Conservation (phyloP, 2,329 filamentous ascomycete genomes). For the Talaromyces rugulosus region DNA sequence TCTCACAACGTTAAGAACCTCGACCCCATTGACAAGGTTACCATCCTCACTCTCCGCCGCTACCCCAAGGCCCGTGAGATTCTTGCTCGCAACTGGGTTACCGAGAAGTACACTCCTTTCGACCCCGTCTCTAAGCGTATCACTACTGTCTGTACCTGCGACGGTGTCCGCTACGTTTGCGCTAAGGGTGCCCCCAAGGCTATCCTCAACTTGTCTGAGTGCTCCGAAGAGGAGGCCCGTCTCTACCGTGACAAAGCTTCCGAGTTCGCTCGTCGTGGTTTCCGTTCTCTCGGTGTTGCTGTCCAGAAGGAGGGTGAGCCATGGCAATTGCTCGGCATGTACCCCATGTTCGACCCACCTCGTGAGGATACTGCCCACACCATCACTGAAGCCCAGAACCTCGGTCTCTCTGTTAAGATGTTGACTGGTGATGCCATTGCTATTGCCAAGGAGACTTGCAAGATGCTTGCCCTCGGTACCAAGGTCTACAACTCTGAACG, state of each 20-base stretch:
- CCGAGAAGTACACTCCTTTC: slow-evolving; percentile 62
- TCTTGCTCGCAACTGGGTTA: slow-evolving; percentile 65
- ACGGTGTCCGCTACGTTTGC: slow-evolving; percentile 63
- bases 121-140: slow-evolving; percentile 73
- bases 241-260: slow-evolving; percentile 65
- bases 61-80: slow-evolving; percentile 70
- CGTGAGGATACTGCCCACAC: slow-evolving; percentile 71
- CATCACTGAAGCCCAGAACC: slow-evolving; percentile 66
- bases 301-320: slow-evolving; percentile 67
- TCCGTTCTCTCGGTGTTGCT: slow-evolving; percentile 69
- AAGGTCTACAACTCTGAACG: slow-evolving; percentile 73
- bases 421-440: slow-evolving; percentile 71
- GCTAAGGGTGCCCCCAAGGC: slow-evolving; percentile 71
- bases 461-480: slow-evolving; percentile 69
- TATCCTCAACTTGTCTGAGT: slow-evolving; percentile 61
- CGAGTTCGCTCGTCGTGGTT: slow-evolving; percentile 69
- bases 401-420: slow-evolving; percentile 72
- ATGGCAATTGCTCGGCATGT: slow-evolving; percentile 66
- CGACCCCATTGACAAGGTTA: slow-evolving; percentile 71
- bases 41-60: slow-evolving; percentile 65
- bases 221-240: slow-evolving; percentile 57
- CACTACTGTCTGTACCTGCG: slow-evolving; percentile 60
- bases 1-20: slow-evolving; percentile 71
- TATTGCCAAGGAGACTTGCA: slow-evolving; percentile 72
- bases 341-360: slow-evolving; percentile 72